Base-by-base conservation (phyloP, 139 green algal genomes). In the Marvania coccoides region DNA sequence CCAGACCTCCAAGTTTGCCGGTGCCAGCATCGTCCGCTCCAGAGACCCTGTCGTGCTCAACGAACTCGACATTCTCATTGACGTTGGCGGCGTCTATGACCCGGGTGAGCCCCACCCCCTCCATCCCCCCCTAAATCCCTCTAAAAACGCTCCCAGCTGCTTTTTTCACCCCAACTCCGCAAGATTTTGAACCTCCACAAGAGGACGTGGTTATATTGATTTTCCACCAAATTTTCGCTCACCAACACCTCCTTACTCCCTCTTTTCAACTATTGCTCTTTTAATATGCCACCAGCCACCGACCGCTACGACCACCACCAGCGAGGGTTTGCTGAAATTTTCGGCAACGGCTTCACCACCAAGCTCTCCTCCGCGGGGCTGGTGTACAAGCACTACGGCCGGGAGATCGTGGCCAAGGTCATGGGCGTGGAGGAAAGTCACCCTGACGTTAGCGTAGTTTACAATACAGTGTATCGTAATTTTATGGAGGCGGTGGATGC, bases 401-500 rank as follows among this genome's bases (percentile, higher is more conserved):
- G 65, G 23, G 82, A 89, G 35, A 76, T 96, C 33, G 54, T 94
- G 1, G 79, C 79, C 2, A 28, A 48, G 13, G 55, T 36, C 12
- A 62, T 95, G 55, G 64, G 69, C 12, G 62, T 81, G 65, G 58
- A 81, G 0, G 60, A 53, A 12, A 71, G 85, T 15, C 63, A 92
- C 61, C 48, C 77, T 1, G 78, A 91, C 47, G 61, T 96, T 24
- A 55, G 93, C 15, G 81, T 78, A 1, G 77, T 98, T 10, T 98
- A 88, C 65, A 70, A 90, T 23, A 73, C 84, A 35, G 76, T 97
- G n/a, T 98, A 98, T 84, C 89, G 93, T 56, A 79, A 70, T 54
- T 98, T 99, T 59, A 83, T 98, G 30, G 90, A 98, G 79, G 86
- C 85, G 0, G 70, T 99, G 2, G 94, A 99, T 65, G 94, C 84